Evolutionary conservation across 768 basidiomycete species (phyloP), one percentile per base, ranked within the genome.

Genomic region (Trametes cinnabarina): DNA sequence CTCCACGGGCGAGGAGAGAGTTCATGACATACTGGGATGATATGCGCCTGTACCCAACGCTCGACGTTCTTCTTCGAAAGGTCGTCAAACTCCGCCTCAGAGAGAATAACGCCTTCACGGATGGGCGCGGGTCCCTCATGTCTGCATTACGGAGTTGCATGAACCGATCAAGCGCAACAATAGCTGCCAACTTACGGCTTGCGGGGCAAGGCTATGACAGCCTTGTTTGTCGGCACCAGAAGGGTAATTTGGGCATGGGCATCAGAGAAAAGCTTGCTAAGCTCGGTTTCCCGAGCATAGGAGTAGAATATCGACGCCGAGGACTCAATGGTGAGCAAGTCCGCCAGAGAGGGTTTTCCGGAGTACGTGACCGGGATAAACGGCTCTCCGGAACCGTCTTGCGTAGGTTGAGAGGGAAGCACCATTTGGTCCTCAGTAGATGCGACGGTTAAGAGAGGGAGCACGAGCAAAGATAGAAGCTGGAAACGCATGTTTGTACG

Each of bases 181-280:
- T 32, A 32, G 30, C 12, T 32, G 30, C 12, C 30, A 12, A 77
- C 89, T 73, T 72, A 94, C 90, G 93, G 93, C 72, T 94, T 94
- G 66, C 84, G 75, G 3, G 84, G 70, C 51, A 94, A 74, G 4
- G 86, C 85, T 83, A 93, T 91, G 15, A 94, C 84, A 9, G 92
- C 93, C 70, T 87, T 90, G 72, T 96, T 94, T 23, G 88, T 90
- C 0, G 93, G 93, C 4, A 87, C 92, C 41, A 96, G 78, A 10
- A 95, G 51, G 0, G 92, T 92, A 53, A 75, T 71, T 7, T 71
- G 75, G 2, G 66, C 55, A 26, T 65, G 52, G 5, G 40, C 42
- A 15, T 68, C 65, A 22, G 50, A 61, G 48, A 93, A 80, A 10
- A 77, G 74, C 28, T 68, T 65, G 67, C 84, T 86, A n/a, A 87